phyloP scores from a whole-genome alignment of 2,329 filamentous ascomycete species.

The Alternaria sp. region DNA sequence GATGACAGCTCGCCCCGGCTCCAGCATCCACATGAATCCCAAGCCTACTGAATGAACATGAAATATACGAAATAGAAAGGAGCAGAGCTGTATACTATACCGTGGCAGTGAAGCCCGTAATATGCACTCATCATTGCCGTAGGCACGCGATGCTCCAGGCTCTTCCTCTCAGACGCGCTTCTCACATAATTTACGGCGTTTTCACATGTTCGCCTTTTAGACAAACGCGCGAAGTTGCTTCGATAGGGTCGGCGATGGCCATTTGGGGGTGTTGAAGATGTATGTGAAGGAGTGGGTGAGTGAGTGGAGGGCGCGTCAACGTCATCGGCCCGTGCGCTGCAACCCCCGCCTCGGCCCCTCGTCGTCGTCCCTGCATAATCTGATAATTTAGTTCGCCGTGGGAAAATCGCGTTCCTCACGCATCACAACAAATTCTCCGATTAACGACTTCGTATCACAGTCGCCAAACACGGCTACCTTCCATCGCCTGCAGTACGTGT shows the following conservation, averaged over 20 bases:
- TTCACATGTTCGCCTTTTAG: background rate
- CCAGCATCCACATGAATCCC: background rate
- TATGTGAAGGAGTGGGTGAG: background rate
- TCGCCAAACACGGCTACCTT: too few relatives aligned
- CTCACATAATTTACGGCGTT: background rate
- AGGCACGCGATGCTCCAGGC: background rate
- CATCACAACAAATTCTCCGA: background rate
- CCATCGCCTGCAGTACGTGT: background rate
- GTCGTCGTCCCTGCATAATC: slow-evolving; percentile 9
- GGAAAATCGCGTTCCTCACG: slow-evolving; percentile 1
- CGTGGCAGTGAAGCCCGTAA: background rate
- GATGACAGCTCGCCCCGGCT: background rate
- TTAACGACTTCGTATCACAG: background rate
- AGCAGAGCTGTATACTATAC: background rate
- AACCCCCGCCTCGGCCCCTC: slow-evolving; percentile 1
- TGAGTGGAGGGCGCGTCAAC: background rate
- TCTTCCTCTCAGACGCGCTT: background rate
- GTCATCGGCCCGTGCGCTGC: slow-evolving; percentile 6
- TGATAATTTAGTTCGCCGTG: background rate
- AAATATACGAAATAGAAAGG: background rate
- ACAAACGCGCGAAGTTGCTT: background rate
- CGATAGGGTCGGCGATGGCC: background rate
- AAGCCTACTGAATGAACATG: background rate
- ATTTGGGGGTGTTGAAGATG: background rate
- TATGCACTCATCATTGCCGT: background rate